Conservation (phyloP, 768 basidiomycete species). For the Auricularia cornea region DNA sequence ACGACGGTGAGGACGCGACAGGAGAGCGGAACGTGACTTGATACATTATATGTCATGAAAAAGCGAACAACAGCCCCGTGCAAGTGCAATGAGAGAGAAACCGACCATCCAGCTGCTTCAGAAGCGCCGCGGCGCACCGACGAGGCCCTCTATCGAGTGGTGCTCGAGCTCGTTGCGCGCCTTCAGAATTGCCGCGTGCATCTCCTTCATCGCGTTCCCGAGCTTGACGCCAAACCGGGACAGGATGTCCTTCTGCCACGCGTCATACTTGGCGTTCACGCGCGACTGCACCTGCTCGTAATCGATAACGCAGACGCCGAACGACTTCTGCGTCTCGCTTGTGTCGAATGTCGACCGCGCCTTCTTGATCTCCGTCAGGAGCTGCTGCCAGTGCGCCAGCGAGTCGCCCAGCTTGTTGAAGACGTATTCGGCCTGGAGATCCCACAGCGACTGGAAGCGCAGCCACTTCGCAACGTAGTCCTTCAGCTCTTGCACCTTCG, state of each 20-base stretch:
- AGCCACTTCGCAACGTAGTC: slow-evolving; percentile 97
- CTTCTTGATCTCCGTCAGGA: slow-evolving; percentile 95
- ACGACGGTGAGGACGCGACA: neutral
- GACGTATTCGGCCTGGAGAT: slow-evolving; percentile 93
- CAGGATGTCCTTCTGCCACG: slow-evolving; percentile 95
- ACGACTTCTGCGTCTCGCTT: slow-evolving; percentile 83
- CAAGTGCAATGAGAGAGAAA: neutral
- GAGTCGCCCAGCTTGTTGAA: slow-evolving; percentile 94
- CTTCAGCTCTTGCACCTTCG: slow-evolving; percentile 76
- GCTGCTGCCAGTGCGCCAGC: slow-evolving; percentile 88
- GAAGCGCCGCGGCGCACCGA: slow-evolving; percentile 46
- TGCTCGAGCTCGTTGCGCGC: slow-evolving; percentile 93
- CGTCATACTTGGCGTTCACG: slow-evolving; percentile 97
- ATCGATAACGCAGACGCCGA: slow-evolving; percentile 90
- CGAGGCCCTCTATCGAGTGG: slow-evolving; percentile 89
- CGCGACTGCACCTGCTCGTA: slow-evolving; percentile 97
- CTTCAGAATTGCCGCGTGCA: slow-evolving; percentile 87
- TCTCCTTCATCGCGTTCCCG: slow-evolving; percentile 94
- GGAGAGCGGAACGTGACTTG: neutral
- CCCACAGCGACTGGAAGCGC: slow-evolving; percentile 98
- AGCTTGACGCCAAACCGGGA: slow-evolving; percentile 88
- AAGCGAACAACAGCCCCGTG: neutral
- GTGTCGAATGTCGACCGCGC: slow-evolving; percentile 95
- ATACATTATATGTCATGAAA: neutral
- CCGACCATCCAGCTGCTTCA: slow-evolving; percentile 19